phyloP scores from a whole-genome alignment of 2,329 filamentous ascomycete species.

The Cladosporium sp. region DNA sequence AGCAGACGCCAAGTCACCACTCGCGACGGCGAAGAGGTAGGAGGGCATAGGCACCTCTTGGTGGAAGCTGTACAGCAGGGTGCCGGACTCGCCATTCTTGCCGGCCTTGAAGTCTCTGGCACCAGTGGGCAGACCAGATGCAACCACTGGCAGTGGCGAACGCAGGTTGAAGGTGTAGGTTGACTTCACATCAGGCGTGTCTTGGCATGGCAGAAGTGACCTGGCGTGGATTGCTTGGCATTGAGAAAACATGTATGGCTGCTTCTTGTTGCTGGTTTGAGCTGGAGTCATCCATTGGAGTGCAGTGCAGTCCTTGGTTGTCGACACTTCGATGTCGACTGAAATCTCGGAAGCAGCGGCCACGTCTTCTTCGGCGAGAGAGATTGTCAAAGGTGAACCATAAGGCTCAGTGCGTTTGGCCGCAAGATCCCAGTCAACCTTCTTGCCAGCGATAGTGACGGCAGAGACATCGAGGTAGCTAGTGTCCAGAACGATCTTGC shows the following conservation, averaged over 20 bases:
- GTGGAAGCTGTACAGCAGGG: conserved; percentile 75
- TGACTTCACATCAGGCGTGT: conserved; percentile 97
- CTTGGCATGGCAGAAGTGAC: conserved; percentile 93
- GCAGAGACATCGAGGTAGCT: conserved; percentile 73
- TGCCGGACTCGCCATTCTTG: conserved; percentile 55
- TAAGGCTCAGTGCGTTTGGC: conserved; percentile 69
- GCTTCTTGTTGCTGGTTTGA: conserved; percentile 93
- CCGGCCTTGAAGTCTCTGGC: conserved; percentile 53
- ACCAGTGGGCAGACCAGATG: conserved; percentile 71
- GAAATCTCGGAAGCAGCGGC: conserved; percentile 36
- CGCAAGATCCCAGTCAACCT: conserved; percentile 69
- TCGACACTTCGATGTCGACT: conserved; percentile 57
- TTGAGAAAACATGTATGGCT: conserved; percentile 97
- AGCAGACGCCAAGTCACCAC: conserved; percentile 80
- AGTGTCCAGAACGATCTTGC: conserved; percentile 81
- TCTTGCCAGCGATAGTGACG: conserved; percentile 67
- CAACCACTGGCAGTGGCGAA: conserved; percentile 85
- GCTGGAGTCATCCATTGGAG: conserved; percentile 92
- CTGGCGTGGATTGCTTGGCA: conserved; percentile 95
- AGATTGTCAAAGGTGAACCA: conserved; percentile 68
- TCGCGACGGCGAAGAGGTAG: conserved; percentile 91
- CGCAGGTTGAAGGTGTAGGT: conserved; percentile 86
- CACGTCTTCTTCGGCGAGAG: conserved; percentile 47
- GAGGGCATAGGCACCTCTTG: conserved; percentile 91
- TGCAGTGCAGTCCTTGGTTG: conserved; percentile 85